Evolutionary conservation across 140 eudicot species (phyloP).

Genomic region (Erigeron philadelphicus): DNA sequence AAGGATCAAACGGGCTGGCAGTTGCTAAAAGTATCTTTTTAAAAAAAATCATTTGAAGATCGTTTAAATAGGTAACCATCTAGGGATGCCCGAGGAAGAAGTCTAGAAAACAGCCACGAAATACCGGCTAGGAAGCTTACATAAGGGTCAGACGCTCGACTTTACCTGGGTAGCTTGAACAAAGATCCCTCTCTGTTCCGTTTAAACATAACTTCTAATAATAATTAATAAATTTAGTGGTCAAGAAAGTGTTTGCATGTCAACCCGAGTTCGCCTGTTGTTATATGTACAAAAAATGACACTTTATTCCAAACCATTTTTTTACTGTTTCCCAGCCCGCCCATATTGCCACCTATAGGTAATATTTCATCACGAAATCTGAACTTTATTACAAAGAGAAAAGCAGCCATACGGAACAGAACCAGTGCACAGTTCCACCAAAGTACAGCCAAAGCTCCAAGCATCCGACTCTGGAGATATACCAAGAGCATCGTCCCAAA

Average conservation of each 20-base stretch:
- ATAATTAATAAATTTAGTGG: background rate
- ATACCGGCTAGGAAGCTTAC: no score
- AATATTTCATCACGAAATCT: slow-evolving; percentile 4
- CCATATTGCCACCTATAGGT: slow-evolving; percentile 6
- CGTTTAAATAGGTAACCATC: no score
- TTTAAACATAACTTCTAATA: background rate
- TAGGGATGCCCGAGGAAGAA: no score
- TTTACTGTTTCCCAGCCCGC: background rate
- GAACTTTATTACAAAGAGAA: slow-evolving; percentile 10
- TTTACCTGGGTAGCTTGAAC: no score
- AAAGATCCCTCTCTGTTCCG: background rate
- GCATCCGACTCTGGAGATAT: slow-evolving; percentile 97
- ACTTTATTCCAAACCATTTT: background rate
- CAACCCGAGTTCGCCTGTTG: background rate
- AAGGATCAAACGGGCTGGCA: background rate
- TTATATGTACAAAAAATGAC: background rate
- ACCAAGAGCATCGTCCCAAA: slow-evolving; percentile 94
- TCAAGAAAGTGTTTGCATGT: background rate
- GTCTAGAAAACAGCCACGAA: no score
- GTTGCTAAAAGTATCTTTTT: background rate
- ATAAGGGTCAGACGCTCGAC: no score
- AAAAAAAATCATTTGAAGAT: background rate
- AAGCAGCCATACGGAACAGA: slow-evolving; percentile 73
- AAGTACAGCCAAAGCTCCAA: slow-evolving; percentile 98
- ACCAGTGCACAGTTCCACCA: slow-evolving; percentile 99